Conservation (phyloP, 257 asterid genomes). For the Solanum peruvianum region DNA sequence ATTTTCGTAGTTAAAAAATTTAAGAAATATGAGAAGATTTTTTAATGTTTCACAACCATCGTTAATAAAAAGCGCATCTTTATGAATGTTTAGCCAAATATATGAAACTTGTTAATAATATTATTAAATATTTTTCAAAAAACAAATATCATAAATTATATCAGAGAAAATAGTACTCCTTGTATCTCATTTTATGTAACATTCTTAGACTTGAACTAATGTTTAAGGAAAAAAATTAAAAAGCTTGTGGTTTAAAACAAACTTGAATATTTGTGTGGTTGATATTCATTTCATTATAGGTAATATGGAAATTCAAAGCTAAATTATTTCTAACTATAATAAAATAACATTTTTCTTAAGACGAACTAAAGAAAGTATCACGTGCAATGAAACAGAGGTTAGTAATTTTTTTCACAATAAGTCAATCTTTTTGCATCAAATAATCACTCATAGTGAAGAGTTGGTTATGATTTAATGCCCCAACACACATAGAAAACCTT, state of each 20-base stretch:
- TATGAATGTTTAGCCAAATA: not conserved
- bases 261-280: not conserved
- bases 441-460: not conserved
- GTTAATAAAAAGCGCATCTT: too few species aligned
- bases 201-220: too few species aligned
- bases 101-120: too few species aligned
- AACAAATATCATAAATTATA: too few species aligned
- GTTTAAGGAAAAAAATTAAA: too few species aligned
- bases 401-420: not conserved
- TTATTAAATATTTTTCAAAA: too few species aligned
- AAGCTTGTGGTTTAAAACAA: too few species aligned
- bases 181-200: not conserved
- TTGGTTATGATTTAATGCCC: not conserved
- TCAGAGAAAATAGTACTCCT: not conserved
- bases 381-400: fast-evolving
- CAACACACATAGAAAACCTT: not conserved
- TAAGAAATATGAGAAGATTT: too few species aligned
- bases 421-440: not conserved
- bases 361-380: not conserved
- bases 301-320: too few species aligned
- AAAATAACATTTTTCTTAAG: too few species aligned
- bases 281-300: not conserved
- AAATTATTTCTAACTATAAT: too few species aligned
- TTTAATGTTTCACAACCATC: not conserved
- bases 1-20: too few species aligned